A percentile compares a stretch with the other conserved stretches of the same genome.
These are phyloP conservation scores for Aureobasidium sp. DNA, from an alignment of 2,329 filamentous ascomycete genomes.

Conservation along the genomic window DNA sequence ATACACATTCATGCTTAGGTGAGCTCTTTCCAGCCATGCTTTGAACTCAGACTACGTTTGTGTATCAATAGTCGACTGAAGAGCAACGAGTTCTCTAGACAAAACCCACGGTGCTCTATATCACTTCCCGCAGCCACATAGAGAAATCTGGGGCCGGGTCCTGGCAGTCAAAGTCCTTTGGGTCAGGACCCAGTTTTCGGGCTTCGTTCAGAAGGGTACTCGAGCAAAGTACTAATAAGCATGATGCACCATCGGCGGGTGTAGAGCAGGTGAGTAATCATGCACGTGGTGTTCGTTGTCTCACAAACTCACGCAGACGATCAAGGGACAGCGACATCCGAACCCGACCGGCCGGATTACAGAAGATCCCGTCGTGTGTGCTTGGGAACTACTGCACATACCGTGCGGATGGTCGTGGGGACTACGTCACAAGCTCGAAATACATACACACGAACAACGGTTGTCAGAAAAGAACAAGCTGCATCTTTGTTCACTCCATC, in stretches of 20 bases:
- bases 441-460: not conserved
- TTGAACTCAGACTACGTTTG: not conserved
- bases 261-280: not conserved
- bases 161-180: not conserved
- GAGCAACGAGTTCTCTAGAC: not conserved
- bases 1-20: not conserved
- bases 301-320: not conserved
- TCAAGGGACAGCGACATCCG: not conserved
- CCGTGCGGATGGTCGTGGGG: conserved; percentile 1
- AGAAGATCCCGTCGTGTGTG: conserved; percentile 2
- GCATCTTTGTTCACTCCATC: conserved; percentile 5
- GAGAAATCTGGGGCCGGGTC: not conserved
- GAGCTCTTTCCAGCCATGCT: not conserved
- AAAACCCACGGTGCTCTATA: not conserved
- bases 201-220: not conserved
- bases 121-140: not conserved
- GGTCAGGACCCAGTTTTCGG: not conserved
- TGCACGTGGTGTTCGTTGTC: not conserved
- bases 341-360: conserved; percentile 1
- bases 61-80: not conserved
- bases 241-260: not conserved
- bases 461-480: conserved; percentile 12
- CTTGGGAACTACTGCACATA: conserved; percentile 11
- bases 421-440: conserved; percentile 7
- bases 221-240: not conserved